These are phyloP conservation scores for Exserohilum turcica DNA, from an alignment of 2,329 filamentous ascomycete genomes.

Conservation along the genomic window DNA sequence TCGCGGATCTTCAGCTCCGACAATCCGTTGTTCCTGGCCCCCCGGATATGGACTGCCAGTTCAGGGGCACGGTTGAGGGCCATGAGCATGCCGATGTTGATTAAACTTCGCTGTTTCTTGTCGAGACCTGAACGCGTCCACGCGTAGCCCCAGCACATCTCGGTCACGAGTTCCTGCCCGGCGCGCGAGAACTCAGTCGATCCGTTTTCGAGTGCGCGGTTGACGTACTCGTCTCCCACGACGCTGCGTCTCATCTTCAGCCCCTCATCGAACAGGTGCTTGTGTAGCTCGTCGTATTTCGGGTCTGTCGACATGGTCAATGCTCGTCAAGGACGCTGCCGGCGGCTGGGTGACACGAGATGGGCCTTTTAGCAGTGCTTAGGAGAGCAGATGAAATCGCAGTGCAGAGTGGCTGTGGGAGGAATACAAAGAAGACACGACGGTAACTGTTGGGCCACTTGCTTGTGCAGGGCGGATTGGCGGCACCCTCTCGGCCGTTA, in stretches of 20 bases:
- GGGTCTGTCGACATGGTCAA: slow-evolving; percentile 49
- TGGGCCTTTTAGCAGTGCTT: background rate
- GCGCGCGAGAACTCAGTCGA: slow-evolving; percentile 64
- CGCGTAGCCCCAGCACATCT: slow-evolving; percentile 67
- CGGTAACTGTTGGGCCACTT: background rate
- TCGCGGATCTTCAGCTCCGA: slow-evolving; percentile 67
- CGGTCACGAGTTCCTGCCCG: slow-evolving; percentile 67
- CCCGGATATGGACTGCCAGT: slow-evolving; percentile 65
- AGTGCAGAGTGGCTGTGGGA: background rate
- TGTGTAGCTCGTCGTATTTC: slow-evolving; percentile 53
- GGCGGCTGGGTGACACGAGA: background rate
- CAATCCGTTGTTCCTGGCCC: slow-evolving; percentile 67
- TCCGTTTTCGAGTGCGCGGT: slow-evolving; percentile 60
- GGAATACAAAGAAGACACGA: background rate
- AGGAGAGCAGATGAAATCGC: too few species aligned
- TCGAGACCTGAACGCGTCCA: slow-evolving; percentile 68
- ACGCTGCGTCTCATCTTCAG: slow-evolving; percentile 65
- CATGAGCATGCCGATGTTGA: slow-evolving; percentile 70
- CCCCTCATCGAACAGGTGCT: slow-evolving; percentile 65
- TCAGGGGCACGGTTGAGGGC: slow-evolving; percentile 65
- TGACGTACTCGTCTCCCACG: slow-evolving; percentile 66
- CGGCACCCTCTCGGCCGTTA: slow-evolving; percentile 27
- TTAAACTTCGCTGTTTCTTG: slow-evolving; percentile 63
- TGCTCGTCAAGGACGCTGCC: background rate
- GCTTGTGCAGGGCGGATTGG: background rate